phyloP scores from a whole-genome alignment of 2,329 filamentous ascomycete species.

The Beauveria sp. region DNA sequence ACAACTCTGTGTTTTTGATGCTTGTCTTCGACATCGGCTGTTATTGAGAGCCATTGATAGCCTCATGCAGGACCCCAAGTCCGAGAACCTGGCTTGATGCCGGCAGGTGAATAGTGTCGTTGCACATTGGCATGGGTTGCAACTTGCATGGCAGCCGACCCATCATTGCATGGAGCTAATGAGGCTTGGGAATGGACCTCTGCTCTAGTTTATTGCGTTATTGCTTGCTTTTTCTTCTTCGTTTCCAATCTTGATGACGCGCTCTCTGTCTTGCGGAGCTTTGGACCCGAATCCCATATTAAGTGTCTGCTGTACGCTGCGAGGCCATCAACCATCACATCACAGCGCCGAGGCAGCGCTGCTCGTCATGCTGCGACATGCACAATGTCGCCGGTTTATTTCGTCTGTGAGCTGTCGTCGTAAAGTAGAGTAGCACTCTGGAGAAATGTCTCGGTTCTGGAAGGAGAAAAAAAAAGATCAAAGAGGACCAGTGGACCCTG shows the following conservation, averaged over 20 bases:
- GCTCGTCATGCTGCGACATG: background rate
- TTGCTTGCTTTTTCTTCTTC: background rate
- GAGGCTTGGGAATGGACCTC: background rate
- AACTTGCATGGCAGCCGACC: background rate
- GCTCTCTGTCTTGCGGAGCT: background rate
- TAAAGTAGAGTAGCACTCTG: background rate
- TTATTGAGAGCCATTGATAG: background rate
- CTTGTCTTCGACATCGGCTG: background rate
- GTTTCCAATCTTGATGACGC: background rate
- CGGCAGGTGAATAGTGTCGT: background rate
- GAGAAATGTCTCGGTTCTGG: background rate
- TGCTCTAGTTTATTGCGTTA: background rate
- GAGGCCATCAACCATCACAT: background rate
- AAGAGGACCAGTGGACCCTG: background rate
- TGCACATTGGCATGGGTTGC: background rate
- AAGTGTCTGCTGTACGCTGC: background rate
- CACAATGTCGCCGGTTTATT: background rate
- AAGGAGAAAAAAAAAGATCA: background rate
- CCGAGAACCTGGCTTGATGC: background rate
- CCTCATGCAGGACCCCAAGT: background rate
- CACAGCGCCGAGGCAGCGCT: background rate
- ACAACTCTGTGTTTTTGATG: background rate
- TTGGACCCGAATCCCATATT: background rate
- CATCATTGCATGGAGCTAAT: background rate
- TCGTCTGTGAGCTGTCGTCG: background rate